Percentiles rank a stretch among this genome's conserved stretches.
Evolutionary conservation across 1,139 yeast species (phyloP).

Genomic region (Dujonia santamariae): DNA sequence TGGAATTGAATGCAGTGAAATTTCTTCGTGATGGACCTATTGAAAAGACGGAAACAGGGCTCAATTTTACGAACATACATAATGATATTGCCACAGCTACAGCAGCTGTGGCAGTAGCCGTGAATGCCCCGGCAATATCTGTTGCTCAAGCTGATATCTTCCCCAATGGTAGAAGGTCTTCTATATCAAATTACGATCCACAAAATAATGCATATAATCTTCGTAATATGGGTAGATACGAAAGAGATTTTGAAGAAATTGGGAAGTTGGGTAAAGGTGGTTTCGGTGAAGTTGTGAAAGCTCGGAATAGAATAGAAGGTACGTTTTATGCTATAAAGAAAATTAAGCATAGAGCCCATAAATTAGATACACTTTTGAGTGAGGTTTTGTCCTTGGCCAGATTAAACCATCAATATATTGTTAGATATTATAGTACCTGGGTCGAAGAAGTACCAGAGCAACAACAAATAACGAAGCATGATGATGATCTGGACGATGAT

Average conservation of each 20-base stretch:
- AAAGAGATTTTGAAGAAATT: constrained; percentile 85
- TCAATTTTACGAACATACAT: background rate
- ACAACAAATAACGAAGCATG: constrained; percentile 9
- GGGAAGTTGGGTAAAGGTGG: constrained; percentile 94
- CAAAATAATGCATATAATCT: background rate
- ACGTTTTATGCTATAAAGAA: constrained; percentile 92
- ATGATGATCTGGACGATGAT: constrained; percentile 13
- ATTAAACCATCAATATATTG: constrained; percentile 92
- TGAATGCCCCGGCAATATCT: background rate
- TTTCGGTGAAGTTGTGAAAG: constrained; percentile 96
- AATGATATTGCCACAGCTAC: background rate
- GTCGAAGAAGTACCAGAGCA: constrained; percentile 58
- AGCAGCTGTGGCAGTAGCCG: background rate
- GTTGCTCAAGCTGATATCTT: background rate
- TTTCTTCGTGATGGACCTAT: constrained; percentile 72
- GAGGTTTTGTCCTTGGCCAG: constrained; percentile 92
- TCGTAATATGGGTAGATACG: constrained; percentile 32
- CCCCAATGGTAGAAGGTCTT: background rate
- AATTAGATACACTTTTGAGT: constrained; percentile 74
- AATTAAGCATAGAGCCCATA: constrained; percentile 77
- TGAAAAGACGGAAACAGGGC: background rate
- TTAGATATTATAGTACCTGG: constrained; percentile 97
- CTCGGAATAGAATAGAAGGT: constrained; percentile 89
- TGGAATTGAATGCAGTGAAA: constrained; percentile 79
- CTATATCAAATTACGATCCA: constrained; percentile 1